These are phyloP conservation scores for Canavalia ensiformis DNA, from an alignment of 306 rosid genomes.

Conservation along the genomic window DNA sequence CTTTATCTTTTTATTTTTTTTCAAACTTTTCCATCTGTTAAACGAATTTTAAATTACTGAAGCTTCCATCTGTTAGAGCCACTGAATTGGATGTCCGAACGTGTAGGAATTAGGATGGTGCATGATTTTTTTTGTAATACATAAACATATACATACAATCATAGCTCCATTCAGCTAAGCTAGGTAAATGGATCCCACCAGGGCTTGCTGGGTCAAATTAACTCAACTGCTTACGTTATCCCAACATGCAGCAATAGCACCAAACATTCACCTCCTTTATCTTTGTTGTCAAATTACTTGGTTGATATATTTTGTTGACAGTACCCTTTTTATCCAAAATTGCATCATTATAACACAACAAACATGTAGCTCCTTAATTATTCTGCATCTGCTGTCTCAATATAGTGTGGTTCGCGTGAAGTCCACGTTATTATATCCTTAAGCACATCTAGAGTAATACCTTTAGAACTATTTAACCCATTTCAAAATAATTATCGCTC, in stretches of 20 bases:
- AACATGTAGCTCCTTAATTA: neutral
- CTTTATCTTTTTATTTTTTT: neutral
- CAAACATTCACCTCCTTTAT: neutral
- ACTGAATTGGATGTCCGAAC: neutral
- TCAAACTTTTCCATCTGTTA: neutral
- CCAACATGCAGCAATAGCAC: neutral
- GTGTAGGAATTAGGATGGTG: slow-evolving; percentile 4
- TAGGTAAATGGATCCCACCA: slow-evolving; percentile 23
- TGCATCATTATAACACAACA: neutral
- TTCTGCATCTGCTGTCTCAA: neutral
- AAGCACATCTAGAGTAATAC: neutral
- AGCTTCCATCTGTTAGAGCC: slow-evolving; percentile 2
- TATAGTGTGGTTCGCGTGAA: neutral
- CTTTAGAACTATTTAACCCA: neutral
- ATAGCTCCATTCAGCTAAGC: neutral
- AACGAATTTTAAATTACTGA: neutral
- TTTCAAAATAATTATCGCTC: neutral
- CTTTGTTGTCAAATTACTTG: neutral
- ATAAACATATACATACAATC: neutral
- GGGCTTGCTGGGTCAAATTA: neutral
- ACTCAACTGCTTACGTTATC: neutral
- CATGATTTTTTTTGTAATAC: neutral
- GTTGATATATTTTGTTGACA: neutral
- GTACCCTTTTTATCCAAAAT: neutral
- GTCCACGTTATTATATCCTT: neutral